Conservation (phyloP, 345 rosid species). For the Citrus reticulata region DNA sequence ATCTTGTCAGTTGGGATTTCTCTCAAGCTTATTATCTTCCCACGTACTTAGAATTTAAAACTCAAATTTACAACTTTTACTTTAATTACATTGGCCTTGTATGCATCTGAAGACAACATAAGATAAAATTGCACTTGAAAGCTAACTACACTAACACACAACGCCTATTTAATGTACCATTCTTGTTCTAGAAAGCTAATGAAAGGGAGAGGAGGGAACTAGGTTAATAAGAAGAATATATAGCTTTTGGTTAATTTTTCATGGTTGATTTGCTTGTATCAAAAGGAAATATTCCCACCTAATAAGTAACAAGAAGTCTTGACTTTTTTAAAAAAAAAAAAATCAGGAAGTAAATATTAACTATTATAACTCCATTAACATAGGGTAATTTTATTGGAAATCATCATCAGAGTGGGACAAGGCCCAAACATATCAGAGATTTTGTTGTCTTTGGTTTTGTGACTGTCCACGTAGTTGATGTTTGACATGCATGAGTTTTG, state of each 20-base stretch:
- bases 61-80: neutral
- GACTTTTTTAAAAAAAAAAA: slow-evolving; percentile 9
- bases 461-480: slow-evolving; percentile 8
- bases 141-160: neutral
- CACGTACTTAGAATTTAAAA: neutral
- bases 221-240: slow-evolving; percentile 3
- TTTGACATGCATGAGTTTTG: slow-evolving; percentile 17
- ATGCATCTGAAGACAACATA: neutral
- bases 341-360: neutral
- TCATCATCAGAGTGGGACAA: slow-evolving; percentile 14
- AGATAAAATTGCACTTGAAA: neutral
- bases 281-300: slow-evolving; percentile 25
- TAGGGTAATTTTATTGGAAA: neutral
- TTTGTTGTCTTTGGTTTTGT: slow-evolving; percentile 11
- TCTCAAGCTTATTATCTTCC: neutral
- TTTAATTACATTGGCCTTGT: neutral
- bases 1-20: slow-evolving; percentile 21
- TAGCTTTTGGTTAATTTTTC: slow-evolving; percentile 1
- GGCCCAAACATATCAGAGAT: neutral
- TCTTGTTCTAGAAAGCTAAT: neutral
- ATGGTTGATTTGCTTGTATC: slow-evolving; percentile 16
- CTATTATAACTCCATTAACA: neutral
- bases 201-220: neutral
- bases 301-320: slow-evolving; percentile 40
- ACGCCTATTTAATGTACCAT: neutral